A percentile compares a stretch with the other conserved stretches of the same genome.
These are phyloP conservation scores for Eleusine coracana DNA, from an alignment of 176 grass and related monocot genomes.

Conservation along the genomic window DNA sequence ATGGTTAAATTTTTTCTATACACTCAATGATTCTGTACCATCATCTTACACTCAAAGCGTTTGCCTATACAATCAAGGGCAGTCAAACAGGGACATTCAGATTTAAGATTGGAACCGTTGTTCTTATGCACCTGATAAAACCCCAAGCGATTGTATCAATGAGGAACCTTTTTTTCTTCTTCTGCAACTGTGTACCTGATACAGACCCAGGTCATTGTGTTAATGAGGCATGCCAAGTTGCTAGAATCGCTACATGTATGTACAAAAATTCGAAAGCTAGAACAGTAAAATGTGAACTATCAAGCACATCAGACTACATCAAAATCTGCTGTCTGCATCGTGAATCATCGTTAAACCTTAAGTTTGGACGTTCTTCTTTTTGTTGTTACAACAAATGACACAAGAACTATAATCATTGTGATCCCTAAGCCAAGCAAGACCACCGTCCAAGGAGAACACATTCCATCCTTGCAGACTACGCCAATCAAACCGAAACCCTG, in stretches of 20 bases:
- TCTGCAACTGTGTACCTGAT: not conserved
- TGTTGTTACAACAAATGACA: slow-evolving; percentile 55
- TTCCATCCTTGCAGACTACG: slow-evolving; percentile 29
- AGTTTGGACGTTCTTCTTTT: slow-evolving; percentile 86
- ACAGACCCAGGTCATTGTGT: not conserved
- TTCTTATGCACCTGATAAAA: not conserved
- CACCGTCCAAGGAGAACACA: slow-evolving; percentile 58
- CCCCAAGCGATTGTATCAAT: not conserved
- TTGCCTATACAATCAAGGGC: not conserved
- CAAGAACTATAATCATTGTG: slow-evolving; percentile 18
- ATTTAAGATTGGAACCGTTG: not conserved
- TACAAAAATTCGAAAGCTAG: not conserved
- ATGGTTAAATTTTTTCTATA: too few species aligned
- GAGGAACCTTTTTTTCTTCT: not conserved
- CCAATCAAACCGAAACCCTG: slow-evolving; percentile 35
- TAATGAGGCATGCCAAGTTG: not conserved
- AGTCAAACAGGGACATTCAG: not conserved
- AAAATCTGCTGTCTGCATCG: slow-evolving; percentile 42
- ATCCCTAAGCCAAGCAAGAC: slow-evolving; percentile 33
- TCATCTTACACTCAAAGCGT: not conserved
- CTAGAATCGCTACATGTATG: not conserved
- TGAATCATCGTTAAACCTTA: slow-evolving; percentile 61
- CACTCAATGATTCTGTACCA: too few species aligned
- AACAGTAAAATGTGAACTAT: slow-evolving; percentile 7
- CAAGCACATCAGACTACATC: slow-evolving; percentile 45